Conservation (phyloP, 371 early-diverging fungal genomes). For the Batkoa obscura region DNA sequence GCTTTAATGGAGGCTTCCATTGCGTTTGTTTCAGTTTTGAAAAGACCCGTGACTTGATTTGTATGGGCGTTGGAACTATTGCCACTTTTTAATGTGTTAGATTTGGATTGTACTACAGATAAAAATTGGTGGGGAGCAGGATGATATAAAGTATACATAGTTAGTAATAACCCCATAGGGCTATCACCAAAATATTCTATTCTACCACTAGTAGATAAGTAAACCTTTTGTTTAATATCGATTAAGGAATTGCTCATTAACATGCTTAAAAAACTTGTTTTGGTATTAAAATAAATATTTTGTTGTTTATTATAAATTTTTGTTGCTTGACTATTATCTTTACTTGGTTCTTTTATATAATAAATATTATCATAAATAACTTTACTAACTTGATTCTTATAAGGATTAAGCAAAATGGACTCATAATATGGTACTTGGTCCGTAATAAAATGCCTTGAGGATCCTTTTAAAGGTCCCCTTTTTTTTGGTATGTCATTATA, state of each 20-base stretch:
- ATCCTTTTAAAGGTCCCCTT: neutral
- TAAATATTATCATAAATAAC: too few species aligned
- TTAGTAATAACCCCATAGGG: conserved; percentile 2
- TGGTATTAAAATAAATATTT: neutral
- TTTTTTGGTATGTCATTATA: too few species aligned
- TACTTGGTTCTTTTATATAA: too few species aligned
- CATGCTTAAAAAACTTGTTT: neutral
- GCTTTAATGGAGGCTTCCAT: neutral
- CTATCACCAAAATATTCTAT: conserved; percentile 4
- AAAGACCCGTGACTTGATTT: neutral
- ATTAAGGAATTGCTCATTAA: conserved; percentile 3
- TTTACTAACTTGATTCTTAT: too few species aligned
- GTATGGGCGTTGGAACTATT: neutral
- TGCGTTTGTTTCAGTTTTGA: too few species aligned
- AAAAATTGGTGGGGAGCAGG: neutral
- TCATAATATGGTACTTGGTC: too few species aligned
- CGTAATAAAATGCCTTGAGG: too few species aligned
- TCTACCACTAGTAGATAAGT: neutral
- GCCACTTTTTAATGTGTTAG: neutral
- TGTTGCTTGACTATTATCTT: too few species aligned
- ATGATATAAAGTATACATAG: conserved; percentile 4
- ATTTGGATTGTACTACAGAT: neutral
- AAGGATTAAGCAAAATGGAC: too few species aligned
- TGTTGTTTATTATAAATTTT: too few species aligned
- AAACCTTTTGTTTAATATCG: neutral